Base-by-base conservation (phyloP, 169 alveolate species). In the Cryptosporidium andersoni region DNA sequence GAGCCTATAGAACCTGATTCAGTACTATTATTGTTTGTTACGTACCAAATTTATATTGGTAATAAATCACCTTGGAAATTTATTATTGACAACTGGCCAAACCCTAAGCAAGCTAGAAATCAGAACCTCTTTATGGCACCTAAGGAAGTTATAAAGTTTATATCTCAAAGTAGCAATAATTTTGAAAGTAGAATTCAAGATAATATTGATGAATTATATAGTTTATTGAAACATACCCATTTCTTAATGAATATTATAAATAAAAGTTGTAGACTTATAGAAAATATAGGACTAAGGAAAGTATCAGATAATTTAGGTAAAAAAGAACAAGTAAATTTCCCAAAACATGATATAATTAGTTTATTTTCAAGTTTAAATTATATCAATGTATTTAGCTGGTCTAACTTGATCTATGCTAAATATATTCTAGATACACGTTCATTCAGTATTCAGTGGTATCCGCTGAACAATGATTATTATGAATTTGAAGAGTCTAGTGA, bases 91-190 rank as follows among this genome's bases (percentile, higher is more conserved):
- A 56, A 14, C 34, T 74, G 85, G 85, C 85, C 40, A 14, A 45
- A 60, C 52, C 68, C 68, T 3, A 43, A 6, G 49, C 64, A 74
- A 58, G 74, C 85, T 43, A 55, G 56, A 52, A 74, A 74, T 36
- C 85, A 74, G 60, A 74, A 74, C 49, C 43, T 74, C 49, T 74
- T 58, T 37, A 74, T 58, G 67, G 85, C 85, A 63, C 85, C 85
- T 58, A 74, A 74, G 48, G 85, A 74, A 25, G 85, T 74, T n/a
- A 47, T 42, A n/a, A 60, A 55, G n/a, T 74, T 74, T 36, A 9
- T 74, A 11, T 74, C 85, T 9, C 67, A 74, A 45, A 68, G 68
- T 9, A 68, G 85, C 7, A 74, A 56, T 58, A 62, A 74, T 58
- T 74, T 74, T 48, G 42, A 52, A 12, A 42, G 53, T 11, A 6